phyloP scores from a whole-genome alignment of 352 stramenopile genomes.

The Phytophthora foliorum region DNA sequence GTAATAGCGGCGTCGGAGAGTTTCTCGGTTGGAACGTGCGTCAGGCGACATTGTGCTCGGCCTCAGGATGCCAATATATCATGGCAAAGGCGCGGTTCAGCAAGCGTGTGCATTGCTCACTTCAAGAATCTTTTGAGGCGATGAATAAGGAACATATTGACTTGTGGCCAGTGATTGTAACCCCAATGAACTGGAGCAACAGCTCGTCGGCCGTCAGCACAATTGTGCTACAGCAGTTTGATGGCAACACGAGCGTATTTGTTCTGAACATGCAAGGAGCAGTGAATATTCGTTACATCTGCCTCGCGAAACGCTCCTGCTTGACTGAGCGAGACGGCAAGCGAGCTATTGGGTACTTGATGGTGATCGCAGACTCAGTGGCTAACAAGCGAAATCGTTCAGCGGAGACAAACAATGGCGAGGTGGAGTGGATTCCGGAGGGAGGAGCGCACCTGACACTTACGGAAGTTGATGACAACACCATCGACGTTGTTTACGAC shows the following conservation, averaged over 20 bases:
- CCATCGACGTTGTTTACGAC: constrained; percentile 39
- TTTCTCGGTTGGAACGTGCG: constrained; percentile 22
- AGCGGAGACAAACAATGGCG: constrained; percentile 20
- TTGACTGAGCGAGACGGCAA: constrained; percentile 23
- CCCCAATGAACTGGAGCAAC: constrained; percentile 28
- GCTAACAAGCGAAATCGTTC: constrained; percentile 32
- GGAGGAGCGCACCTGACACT: constrained; percentile 36
- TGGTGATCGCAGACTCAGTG: constrained; percentile 39
- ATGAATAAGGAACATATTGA: constrained; percentile 26
- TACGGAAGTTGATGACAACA: constrained; percentile 23
- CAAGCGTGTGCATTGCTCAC: constrained; percentile 8
- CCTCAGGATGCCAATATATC: neutral
- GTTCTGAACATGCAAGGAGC: constrained; percentile 17
- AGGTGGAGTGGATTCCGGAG: constrained; percentile 42
- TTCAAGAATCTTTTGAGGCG: constrained; percentile 6
- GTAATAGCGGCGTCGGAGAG: neutral
- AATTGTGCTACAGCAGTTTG: constrained; percentile 33
- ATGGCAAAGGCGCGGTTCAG: constrained; percentile 15
- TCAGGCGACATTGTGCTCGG: constrained; percentile 9
- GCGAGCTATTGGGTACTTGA: constrained; percentile 24
- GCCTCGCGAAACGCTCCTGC: constrained; percentile 20
- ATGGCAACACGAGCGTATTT: constrained; percentile 30
- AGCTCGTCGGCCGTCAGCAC: constrained; percentile 13
- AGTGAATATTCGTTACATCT: constrained; percentile 35
- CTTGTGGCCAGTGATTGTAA: constrained; percentile 31